Evolutionary conservation across 2,329 filamentous ascomycete species (phyloP).

Genomic region (Sclerotinia glacialis): DNA sequence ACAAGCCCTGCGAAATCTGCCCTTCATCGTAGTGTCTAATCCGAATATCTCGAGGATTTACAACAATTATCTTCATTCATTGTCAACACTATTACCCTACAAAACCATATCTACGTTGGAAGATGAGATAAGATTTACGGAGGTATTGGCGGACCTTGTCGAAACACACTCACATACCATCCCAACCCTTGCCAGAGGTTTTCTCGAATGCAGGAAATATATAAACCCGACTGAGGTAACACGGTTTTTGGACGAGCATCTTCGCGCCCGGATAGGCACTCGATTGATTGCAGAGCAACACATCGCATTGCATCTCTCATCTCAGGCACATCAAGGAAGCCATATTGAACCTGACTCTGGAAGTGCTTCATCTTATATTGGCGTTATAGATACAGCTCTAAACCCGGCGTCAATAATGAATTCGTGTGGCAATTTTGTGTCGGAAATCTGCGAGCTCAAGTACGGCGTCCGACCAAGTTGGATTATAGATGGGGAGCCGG

Average conservation of each 20-base stretch:
- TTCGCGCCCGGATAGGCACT: slow-evolving; percentile 91
- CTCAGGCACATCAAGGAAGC: slow-evolving; percentile 67
- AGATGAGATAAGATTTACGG: slow-evolving; percentile 87
- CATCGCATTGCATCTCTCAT: slow-evolving; percentile 79
- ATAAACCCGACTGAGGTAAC: slow-evolving; percentile 83
- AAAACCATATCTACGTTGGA: slow-evolving; percentile 67
- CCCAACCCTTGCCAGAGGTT: slow-evolving; percentile 84
- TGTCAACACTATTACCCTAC: slow-evolving; percentile 87
- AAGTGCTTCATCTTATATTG: slow-evolving; percentile 66
- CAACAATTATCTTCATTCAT: slow-evolving; percentile 90
- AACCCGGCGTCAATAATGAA: slow-evolving; percentile 79
- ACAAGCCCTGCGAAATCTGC: slow-evolving; percentile 86
- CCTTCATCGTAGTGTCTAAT: slow-evolving; percentile 98
- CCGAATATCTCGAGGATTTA: slow-evolving; percentile 93
- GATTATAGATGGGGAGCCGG: slow-evolving; percentile 78
- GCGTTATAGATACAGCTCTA: slow-evolving; percentile 89
- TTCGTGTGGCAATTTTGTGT: slow-evolving; percentile 83
- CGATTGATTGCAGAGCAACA: slow-evolving; percentile 94
- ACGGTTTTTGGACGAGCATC: slow-evolving; percentile 85
- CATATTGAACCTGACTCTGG: slow-evolving; percentile 34
- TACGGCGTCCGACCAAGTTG: slow-evolving; percentile 85
- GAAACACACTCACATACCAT: slow-evolving; percentile 94
- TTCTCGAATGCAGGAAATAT: slow-evolving; percentile 89
- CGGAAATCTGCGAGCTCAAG: slow-evolving; percentile 93
- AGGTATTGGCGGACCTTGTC: slow-evolving; percentile 92